phyloP scores from a whole-genome alignment of 768 basidiomycete species.

The Mycena capillaripes region DNA sequence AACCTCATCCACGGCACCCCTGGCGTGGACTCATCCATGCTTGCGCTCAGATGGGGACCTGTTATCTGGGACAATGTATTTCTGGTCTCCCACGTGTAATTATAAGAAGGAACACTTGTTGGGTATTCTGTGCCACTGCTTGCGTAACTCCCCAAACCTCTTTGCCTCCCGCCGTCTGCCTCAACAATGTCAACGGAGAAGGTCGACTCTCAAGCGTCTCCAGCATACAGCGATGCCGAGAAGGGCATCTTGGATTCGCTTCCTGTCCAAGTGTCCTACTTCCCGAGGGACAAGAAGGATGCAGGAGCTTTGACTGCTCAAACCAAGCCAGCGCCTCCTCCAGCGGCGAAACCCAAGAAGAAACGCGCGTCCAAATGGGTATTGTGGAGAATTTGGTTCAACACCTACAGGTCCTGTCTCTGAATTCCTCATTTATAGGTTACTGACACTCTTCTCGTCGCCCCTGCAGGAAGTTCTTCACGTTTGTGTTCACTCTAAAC shows the following conservation, averaged over 20 bases:
- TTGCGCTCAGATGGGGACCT: conserved; percentile 26
- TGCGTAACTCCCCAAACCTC: conserved; percentile 32
- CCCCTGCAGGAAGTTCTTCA: conserved; percentile 73
- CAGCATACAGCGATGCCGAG: conserved; percentile 67
- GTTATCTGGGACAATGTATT: conserved; percentile 25
- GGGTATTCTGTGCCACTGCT: conserved; percentile 31
- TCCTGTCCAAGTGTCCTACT: conserved; percentile 47
- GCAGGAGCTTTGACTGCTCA: conserved; percentile 50
- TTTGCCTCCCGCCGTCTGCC: conserved; percentile 23
- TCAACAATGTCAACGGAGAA: conserved; percentile 59
- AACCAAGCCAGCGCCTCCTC: conserved; percentile 49
- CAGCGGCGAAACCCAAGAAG: conserved; percentile 63
- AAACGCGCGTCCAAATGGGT: conserved; percentile 73
- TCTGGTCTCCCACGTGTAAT: conserved; percentile 32
- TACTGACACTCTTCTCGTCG: conserved; percentile 10
- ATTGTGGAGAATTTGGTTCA: conserved; percentile 76
- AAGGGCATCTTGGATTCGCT: conserved; percentile 67
- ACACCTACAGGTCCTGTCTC: conserved; percentile 69
- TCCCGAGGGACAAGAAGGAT: conserved; percentile 48
- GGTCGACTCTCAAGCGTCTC: conserved; percentile 46
- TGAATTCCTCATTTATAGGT: background rate
- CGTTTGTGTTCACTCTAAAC: conserved; percentile 71
- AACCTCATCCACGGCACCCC: conserved; percentile 21
- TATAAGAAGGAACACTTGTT: conserved; percentile 45
- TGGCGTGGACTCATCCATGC: conserved; percentile 16